phyloP scores from a whole-genome alignment of 169 alveolate genomes.

The Cryptosporidium xiaoi region DNA sequence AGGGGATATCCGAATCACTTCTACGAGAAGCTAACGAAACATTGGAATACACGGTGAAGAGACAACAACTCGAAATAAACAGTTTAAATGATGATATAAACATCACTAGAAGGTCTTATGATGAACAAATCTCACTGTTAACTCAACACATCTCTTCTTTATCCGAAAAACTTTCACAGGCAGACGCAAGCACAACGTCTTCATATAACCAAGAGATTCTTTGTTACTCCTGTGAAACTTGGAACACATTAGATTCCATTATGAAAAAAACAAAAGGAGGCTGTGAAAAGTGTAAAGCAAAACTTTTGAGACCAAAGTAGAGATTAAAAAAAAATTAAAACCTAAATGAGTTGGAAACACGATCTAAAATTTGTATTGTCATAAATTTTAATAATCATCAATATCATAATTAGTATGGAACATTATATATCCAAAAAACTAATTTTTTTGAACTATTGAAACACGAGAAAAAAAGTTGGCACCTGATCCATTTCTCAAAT shows the following conservation, averaged over 20 bases:
- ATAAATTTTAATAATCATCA: neutral
- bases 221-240: slow-evolving; percentile 50
- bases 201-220: slow-evolving; percentile 65
- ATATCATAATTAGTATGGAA: neutral
- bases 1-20: slow-evolving; percentile 51
- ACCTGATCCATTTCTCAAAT: slow-evolving; percentile 15
- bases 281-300: slow-evolving; percentile 56
- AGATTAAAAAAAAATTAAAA: slow-evolving; percentile 12
- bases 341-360: neutral
- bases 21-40: slow-evolving; percentile 72
- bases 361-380: neutral
- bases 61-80: slow-evolving; percentile 22
- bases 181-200: slow-evolving; percentile 55
- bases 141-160: slow-evolving; percentile 53
- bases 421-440: neutral
- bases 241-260: slow-evolving; percentile 38
- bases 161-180: slow-evolving; percentile 41
- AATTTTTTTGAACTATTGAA: slow-evolving; percentile 17
- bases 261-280: slow-evolving; percentile 51
- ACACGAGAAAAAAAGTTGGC: slow-evolving; percentile 21
- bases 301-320: slow-evolving; percentile 43
- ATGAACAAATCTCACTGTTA: slow-evolving; percentile 42
- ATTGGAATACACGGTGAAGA: slow-evolving; percentile 48
- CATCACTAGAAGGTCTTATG: slow-evolving; percentile 52
- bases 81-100: slow-evolving; percentile 56